Conservation (phyloP, 306 rosid species). For the Cucumis melo region DNA sequence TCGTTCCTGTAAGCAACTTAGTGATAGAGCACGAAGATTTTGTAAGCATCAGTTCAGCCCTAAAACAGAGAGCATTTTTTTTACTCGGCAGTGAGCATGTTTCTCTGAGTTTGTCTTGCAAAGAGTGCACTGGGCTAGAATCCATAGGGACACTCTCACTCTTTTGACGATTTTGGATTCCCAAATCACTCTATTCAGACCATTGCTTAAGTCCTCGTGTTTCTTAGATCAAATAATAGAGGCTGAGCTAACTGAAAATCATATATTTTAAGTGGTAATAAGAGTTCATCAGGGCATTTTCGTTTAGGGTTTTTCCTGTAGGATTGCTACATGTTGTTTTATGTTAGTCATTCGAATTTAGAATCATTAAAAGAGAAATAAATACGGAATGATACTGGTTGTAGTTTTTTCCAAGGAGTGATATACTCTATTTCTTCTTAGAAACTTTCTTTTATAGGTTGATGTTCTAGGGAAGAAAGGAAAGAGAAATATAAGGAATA, state of each 20-base stretch:
- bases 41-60: neutral
- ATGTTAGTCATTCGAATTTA: neutral
- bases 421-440: neutral
- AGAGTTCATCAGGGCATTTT: neutral
- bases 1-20: too few relatives aligned
- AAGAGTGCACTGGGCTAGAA: neutral
- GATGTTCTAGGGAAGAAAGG: neutral
- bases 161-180: too few relatives aligned
- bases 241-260: neutral
- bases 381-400: neutral
- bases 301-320: neutral
- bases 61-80: neutral
- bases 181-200: too few relatives aligned
- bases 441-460: neutral
- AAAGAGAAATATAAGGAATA: too few relatives aligned
- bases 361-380: neutral
- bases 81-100: neutral
- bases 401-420: neutral
- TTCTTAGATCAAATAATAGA: neutral
- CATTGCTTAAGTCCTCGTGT: neutral
- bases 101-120: neutral
- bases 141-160: too few relatives aligned
- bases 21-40: too few relatives aligned
- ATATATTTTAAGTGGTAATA: neutral
- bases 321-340: neutral